Base-by-base conservation (phyloP, 2,329 filamentous ascomycete species). In the Colletotrichum tofieldiae region DNA sequence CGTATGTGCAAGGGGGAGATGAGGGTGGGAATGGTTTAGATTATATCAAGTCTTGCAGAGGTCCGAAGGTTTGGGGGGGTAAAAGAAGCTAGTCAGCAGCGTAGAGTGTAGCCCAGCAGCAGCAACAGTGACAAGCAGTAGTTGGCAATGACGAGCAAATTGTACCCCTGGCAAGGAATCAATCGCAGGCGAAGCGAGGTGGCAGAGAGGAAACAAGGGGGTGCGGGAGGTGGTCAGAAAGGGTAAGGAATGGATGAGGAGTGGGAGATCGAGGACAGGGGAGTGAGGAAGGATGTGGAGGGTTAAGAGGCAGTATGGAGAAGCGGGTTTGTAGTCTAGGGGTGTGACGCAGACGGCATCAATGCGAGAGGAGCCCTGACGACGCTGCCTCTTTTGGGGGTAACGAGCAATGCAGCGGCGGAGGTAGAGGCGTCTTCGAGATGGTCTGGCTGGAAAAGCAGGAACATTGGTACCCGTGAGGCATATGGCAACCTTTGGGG, bases 291-390 rank as follows among this genome's bases (percentile, higher is more conserved):
- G 60, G 26, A 49, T 45, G 12, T 18, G 65, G 49, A 43, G 62
- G 41, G 51, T 54, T 58, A 37, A 65, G 52, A 37, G 37, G 63
- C 49, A 59, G 47, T 41, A 54, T 66, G 62, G 56, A 61, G 61
- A 71, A 71, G 61, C 47, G 67, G 55, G 56, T 55, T 71, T 16
- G 37, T 41, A 26, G 35, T 39, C 51, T 60, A 60, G 41, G 71
- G 60, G 67, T 56, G 54, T 71, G 56, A 73, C 67, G 61, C 71
- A 73, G 47, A 59, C 32, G 55, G 49, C 54, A 73, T 73, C 71
- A 73, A 73, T 73, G 71, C 71, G 67, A 73, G 29, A 32, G 37
- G 37, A 20, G 35, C 11, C 29, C 37, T 65, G 52, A 60, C 52
- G 58, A 63, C 54, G 41, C 54, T 71, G 43, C 60, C 60, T 70